A percentile compares a stretch with the other conserved stretches of the same genome.
These are phyloP conservation scores for Metschnikowia continentalis DNA, from an alignment of 805 yeast species.

Conservation along the genomic window DNA sequence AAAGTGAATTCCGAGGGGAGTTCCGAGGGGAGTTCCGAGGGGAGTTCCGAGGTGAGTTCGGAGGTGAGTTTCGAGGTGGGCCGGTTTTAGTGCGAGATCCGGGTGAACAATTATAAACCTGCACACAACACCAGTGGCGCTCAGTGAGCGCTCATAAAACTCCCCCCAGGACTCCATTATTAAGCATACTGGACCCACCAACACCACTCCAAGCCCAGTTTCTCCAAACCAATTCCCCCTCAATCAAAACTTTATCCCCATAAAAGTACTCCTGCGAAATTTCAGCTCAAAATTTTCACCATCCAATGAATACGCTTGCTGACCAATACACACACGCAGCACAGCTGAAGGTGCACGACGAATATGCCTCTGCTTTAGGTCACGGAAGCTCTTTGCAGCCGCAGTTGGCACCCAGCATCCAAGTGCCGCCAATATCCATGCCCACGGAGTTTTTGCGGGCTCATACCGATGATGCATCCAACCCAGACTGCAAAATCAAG, in stretches of 20 bases:
- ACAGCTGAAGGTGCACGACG: conserved; percentile 24
- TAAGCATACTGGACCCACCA: neutral
- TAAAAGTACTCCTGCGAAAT: neutral
- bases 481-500: conserved; percentile 92
- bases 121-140: conserved; percentile 10
- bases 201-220: neutral
- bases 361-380: conserved; percentile 25
- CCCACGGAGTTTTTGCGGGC: conserved; percentile 94
- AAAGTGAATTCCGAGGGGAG: no score
- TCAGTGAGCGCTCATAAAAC: neutral
- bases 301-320: conserved; percentile 37
- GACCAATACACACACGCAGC: conserved; percentile 33
- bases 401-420: conserved; percentile 55
- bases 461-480: conserved; percentile 92
- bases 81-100: no score
- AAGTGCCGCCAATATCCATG: conserved; percentile 77
- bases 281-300: neutral
- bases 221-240: neutral
- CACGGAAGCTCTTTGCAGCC: conserved; percentile 20
- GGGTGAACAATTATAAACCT: neutral
- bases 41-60: no score
- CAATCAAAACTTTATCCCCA: neutral
- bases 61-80: no score
- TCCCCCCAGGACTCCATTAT: neutral
- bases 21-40: no score